These are phyloP conservation scores for Tylopilus plumbeoviolaceoides DNA, from an alignment of 768 basidiomycete genomes.

Conservation along the genomic window DNA sequence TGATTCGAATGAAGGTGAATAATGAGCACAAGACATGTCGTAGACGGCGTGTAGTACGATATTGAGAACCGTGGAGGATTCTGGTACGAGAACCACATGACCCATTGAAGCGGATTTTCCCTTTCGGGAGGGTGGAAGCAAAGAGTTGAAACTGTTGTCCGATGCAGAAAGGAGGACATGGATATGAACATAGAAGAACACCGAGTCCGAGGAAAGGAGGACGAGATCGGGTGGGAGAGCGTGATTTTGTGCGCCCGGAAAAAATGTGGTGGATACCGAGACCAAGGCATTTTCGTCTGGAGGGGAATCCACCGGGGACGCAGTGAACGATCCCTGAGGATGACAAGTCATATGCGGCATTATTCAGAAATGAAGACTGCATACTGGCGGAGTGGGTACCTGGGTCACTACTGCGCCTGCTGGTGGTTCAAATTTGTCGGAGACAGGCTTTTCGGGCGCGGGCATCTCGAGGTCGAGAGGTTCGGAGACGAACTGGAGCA, in stretches of 20 bases:
- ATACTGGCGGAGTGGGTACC: constrained; percentile 64
- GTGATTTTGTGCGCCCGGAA: constrained; percentile 60
- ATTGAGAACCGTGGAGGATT: constrained; percentile 62
- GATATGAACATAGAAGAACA: constrained; percentile 81
- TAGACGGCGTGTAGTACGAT: constrained; percentile 71
- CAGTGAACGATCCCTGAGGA: constrained; percentile 29
- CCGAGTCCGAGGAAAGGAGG: constrained; percentile 67
- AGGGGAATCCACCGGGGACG: constrained; percentile 31
- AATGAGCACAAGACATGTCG: constrained; percentile 69
- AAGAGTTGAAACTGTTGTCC: constrained; percentile 57
- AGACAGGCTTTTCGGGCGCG: constrained; percentile 35
- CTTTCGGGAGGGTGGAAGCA: constrained; percentile 45
- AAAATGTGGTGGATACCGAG: constrained; percentile 81
- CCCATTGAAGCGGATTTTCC: constrained; percentile 41
- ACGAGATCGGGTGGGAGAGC: constrained; percentile 57
- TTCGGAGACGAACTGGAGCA: constrained; percentile 55
- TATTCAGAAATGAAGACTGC: constrained; percentile 14
- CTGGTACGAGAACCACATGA: constrained; percentile 55
- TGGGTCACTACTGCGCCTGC: constrained; percentile 29
- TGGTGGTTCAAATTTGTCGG: constrained; percentile 20
- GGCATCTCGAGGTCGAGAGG: constrained; percentile 35
- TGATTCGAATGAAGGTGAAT: constrained; percentile 61
- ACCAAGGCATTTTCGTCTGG: constrained; percentile 48
- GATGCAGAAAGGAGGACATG: constrained; percentile 56
- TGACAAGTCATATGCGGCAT: constrained; percentile 5